phyloP scores from a whole-genome alignment of 306 rosid species.

The Lotus japonicus region DNA sequence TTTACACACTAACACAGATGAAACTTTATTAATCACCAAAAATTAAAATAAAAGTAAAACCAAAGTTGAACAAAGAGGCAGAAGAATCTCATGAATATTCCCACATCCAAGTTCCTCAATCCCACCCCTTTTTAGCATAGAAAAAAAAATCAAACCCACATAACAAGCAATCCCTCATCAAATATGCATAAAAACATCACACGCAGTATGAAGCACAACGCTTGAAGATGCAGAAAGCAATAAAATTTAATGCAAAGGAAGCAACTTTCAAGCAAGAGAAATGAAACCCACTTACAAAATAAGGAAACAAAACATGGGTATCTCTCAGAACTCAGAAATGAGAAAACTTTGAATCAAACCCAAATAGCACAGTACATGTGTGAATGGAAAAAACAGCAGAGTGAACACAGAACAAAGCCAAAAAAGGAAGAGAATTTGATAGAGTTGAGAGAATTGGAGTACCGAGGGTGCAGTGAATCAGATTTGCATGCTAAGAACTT shows the following conservation, averaged over 20 bases:
- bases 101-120: not conserved
- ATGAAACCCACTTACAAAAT: conserved; percentile 22
- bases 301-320: not conserved
- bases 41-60: not conserved
- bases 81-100: not conserved
- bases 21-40: not conserved
- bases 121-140: not conserved
- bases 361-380: conserved; percentile 18
- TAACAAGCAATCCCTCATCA: not conserved
- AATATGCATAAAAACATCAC: not conserved
- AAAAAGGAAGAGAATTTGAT: not conserved
- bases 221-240: conserved; percentile 9
- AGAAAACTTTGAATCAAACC: not conserved
- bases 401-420: not conserved
- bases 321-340: not conserved
- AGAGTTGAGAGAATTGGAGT: conserved; percentile 12
- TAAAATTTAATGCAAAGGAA: not conserved
- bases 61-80: not conserved
- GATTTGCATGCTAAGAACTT: conserved; percentile 4
- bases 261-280: not conserved
- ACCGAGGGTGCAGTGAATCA: conserved; percentile 30
- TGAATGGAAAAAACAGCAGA: not conserved
- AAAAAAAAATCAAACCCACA: not conserved
- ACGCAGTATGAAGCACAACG: not conserved
- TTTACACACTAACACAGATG: not conserved